Percentiles rank a stretch among this genome's conserved stretches.
phyloP scores from a whole-genome alignment of 129 eudicot genomes.

The Escallonia herrerae region DNA sequence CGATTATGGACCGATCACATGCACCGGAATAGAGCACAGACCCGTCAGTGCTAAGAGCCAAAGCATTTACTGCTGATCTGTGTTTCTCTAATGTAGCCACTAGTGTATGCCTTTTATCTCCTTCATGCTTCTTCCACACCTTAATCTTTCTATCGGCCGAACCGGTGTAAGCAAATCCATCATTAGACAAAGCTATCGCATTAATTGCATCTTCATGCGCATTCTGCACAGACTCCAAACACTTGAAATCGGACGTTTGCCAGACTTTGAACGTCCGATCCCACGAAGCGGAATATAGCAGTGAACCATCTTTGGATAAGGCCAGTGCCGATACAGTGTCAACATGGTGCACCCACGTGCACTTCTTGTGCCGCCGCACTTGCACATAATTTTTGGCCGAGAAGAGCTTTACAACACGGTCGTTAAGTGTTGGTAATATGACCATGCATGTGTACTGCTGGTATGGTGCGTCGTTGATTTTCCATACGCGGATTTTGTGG shows the following conservation, averaged over 20 bases:
- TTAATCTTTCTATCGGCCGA: conserved; percentile 75
- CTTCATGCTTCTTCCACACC: conserved; percentile 50
- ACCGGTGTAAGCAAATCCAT: conserved; percentile 66
- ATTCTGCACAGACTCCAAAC: conserved; percentile 58
- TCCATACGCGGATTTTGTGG: conserved; percentile 79
- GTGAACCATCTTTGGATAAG: conserved; percentile 41
- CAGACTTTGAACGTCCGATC: conserved; percentile 83
- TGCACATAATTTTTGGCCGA: conserved; percentile 55
- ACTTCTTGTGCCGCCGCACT: conserved; percentile 50
- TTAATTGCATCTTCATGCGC: conserved; percentile 97
- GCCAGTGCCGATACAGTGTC: conserved; percentile 79
- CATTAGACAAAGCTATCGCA: conserved; percentile 42
- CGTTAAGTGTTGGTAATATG: conserved; percentile 61
- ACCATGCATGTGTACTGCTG: conserved; percentile 25
- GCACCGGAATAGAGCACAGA: conserved; percentile 75
- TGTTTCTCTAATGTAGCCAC: conserved; percentile 61
- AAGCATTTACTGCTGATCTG: conserved; percentile 81
- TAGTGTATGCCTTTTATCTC: conserved; percentile 35
- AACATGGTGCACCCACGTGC: conserved; percentile 86
- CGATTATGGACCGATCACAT: conserved; percentile 75
- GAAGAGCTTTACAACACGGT: conserved; percentile 45
- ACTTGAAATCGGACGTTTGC: conserved; percentile 70
- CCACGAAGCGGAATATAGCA: conserved; percentile 86
- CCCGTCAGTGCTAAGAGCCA: conserved; percentile 61
- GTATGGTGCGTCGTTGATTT: conserved; percentile 13